These are phyloP conservation scores for Ceratobasidium sp. DNA, from an alignment of 1,284 basidiomycete species.

Conservation along the genomic window DNA sequence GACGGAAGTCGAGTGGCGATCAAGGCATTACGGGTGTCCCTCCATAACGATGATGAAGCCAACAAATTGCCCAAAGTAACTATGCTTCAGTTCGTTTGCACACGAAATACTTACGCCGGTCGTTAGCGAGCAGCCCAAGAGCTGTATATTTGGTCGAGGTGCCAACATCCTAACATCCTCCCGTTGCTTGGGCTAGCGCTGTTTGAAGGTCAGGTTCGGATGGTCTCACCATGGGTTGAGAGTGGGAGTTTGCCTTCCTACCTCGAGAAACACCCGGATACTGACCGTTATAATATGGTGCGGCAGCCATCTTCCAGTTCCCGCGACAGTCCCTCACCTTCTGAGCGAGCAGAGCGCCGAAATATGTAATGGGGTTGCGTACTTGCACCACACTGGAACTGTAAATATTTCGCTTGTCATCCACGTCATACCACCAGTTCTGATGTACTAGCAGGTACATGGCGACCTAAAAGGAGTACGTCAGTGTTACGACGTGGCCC, in stretches of 20 bases:
- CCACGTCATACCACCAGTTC: no score
- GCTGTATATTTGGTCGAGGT: slow-evolving; percentile 21
- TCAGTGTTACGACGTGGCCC: not conserved
- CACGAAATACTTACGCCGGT: not conserved
- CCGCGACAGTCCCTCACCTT: not conserved
- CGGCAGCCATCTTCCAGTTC: not conserved
- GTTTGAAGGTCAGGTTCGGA: slow-evolving; percentile 1
- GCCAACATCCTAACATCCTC: slow-evolving; percentile 10
- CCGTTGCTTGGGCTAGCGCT: slow-evolving; percentile 10
- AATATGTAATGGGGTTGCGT: not conserved
- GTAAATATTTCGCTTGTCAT: not conserved
- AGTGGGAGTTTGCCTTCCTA: not conserved
- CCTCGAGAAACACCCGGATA: not conserved
- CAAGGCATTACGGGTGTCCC: slow-evolving; percentile 2
- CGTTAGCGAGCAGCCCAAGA: not conserved
- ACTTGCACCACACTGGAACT: slow-evolving; percentile 4
- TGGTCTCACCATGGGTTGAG: slow-evolving; percentile 29
- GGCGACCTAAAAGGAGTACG: slow-evolving; percentile 10
- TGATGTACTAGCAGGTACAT: not conserved
- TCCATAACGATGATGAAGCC: not conserved
- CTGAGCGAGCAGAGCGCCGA: not conserved
- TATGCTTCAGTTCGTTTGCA: no score
- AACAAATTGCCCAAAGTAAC: slow-evolving; percentile 8
- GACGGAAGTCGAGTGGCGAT: slow-evolving; percentile 11
- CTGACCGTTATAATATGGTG: slow-evolving; percentile 11